Evolutionary conservation across 495 filamentous ascomycete genomes (phyloP).

Genomic region (Trichoderma asperelloides): DNA sequence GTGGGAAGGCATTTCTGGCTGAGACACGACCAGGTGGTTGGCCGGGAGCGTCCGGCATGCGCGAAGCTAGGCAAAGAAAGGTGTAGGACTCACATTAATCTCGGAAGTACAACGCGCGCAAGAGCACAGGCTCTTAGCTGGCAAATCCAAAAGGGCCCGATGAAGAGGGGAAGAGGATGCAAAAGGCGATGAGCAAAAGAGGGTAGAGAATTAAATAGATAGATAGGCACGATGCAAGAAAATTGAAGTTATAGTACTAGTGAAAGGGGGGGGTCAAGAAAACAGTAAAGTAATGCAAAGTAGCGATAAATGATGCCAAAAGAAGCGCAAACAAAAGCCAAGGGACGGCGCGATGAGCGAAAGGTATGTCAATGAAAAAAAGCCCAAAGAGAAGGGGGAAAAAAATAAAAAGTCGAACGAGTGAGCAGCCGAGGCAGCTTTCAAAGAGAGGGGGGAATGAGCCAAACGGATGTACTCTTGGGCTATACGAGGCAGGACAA

Average conservation of each 20-base stretch:
- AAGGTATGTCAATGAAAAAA: neutral
- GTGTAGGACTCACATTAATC: conserved; percentile 8
- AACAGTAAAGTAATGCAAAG: neutral
- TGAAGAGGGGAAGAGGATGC: neutral
- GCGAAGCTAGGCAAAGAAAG: neutral
- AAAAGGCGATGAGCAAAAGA: neutral
- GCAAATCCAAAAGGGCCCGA: neutral
- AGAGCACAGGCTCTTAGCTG: neutral
- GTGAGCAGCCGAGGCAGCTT: conserved; percentile 4
- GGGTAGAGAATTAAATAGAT: conserved; percentile 14
- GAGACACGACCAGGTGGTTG: conserved; percentile 9
- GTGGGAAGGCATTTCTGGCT: conserved; percentile 4
- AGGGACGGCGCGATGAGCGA: neutral
- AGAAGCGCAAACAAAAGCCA: neutral
- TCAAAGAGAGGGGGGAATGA: conserved; percentile 1
- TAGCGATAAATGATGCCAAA: neutral
- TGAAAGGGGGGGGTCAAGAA: neutral
- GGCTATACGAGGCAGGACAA: neutral
- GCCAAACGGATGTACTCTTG: neutral
- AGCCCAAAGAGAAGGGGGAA: neutral
- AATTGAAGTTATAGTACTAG: conserved; percentile 11
- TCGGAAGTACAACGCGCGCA: neutral
- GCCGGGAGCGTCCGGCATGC: conserved; percentile 8
- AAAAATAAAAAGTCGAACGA: neutral
- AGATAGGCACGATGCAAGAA: conserved; percentile 16